Conservation (phyloP, 2,329 filamentous ascomycete species). For the Metarhizium sp. region DNA sequence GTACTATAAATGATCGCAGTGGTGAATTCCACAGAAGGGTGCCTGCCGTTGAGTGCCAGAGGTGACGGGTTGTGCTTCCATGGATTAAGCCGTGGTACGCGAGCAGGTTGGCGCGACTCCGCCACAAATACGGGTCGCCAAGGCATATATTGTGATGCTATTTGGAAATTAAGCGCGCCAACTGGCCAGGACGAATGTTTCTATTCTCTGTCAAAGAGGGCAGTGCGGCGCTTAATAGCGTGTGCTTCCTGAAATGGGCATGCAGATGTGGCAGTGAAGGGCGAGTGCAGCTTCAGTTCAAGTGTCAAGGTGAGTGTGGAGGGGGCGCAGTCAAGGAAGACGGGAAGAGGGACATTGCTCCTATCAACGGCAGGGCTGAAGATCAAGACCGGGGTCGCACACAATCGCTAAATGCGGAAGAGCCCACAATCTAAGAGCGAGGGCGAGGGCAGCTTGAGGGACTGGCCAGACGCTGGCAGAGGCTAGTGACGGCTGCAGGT, state of each 20-base stretch:
- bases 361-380: not conserved
- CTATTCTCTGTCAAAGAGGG: conserved; percentile 2
- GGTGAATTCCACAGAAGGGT: too few species aligned
- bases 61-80: not conserved
- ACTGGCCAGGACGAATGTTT: not conserved
- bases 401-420: not conserved
- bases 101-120: not conserved
- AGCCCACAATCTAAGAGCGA: not conserved
- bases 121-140: not conserved
- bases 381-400: not conserved
- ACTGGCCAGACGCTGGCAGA: not conserved
- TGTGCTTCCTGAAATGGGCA: not conserved
- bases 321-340: not conserved
- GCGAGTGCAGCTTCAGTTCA: not conserved
- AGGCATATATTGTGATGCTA: not conserved
- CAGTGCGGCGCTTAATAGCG: conserved; percentile 1
- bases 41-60: too few species aligned
- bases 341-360: not conserved
- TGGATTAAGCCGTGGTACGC: not conserved
- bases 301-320: not conserved
- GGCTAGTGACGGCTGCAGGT: too few species aligned
- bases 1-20: not conserved
- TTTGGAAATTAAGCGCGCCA: not conserved
- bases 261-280: conserved; percentile 3
- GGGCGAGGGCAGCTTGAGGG: not conserved